A percentile compares a stretch with the other conserved stretches of the same genome.
Evolutionary conservation across 2,329 filamentous ascomycete species (phyloP).

Genomic region (Aspergillus sp.): DNA sequence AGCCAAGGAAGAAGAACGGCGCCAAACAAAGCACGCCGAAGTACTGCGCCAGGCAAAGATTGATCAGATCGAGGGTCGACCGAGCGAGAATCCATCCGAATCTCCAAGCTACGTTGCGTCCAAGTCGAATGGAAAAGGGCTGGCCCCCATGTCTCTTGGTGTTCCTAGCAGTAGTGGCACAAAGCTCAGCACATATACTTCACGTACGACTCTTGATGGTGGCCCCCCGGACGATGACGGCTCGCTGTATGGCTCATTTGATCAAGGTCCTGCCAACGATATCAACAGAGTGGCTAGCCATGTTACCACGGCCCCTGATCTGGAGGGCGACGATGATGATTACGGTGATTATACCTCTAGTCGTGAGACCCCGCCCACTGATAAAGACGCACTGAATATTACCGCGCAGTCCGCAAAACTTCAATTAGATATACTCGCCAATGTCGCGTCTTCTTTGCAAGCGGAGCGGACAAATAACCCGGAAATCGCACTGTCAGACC

Average conservation of each 20-base stretch:
- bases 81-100: slow-evolving; percentile 51
- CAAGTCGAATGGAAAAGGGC: slow-evolving; percentile 42
- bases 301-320: slow-evolving; percentile 59
- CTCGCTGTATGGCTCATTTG: slow-evolving; percentile 59
- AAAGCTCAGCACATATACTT: slow-evolving; percentile 55
- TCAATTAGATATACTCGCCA: slow-evolving; percentile 86
- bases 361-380: slow-evolving; percentile 72
- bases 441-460: slow-evolving; percentile 82
- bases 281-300: slow-evolving; percentile 55
- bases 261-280: slow-evolving; percentile 58
- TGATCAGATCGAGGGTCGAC: slow-evolving; percentile 65
- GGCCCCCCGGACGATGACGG: slow-evolving; percentile 58
- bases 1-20: slow-evolving; percentile 83
- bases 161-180: slow-evolving; percentile 46
- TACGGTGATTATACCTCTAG: slow-evolving; percentile 81
- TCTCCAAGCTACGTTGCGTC: slow-evolving; percentile 32
- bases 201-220: slow-evolving; percentile 53
- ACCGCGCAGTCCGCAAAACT: slow-evolving; percentile 93
- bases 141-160: slow-evolving; percentile 41
- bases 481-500: slow-evolving; percentile 72
- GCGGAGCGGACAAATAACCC: slow-evolving; percentile 73
- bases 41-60: slow-evolving; percentile 77
- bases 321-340: slow-evolving; percentile 72
- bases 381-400: slow-evolving; percentile 94
- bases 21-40: slow-evolving; percentile 75